phyloP scores from a whole-genome alignment of 805 yeast species.

The Saturnispora bothae region DNA sequence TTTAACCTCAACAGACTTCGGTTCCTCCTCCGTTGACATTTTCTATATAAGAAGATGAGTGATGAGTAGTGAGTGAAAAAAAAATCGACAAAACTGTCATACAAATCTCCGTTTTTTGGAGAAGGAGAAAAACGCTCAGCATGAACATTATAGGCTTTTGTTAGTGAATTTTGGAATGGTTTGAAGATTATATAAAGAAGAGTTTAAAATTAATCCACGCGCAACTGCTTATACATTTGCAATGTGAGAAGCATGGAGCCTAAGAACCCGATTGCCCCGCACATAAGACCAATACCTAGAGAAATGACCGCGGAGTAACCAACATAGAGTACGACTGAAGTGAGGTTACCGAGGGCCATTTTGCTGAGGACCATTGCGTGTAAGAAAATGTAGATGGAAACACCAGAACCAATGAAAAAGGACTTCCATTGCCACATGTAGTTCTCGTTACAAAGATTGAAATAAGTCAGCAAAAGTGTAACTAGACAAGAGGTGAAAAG shows the following conservation, averaged over 20 bases:
- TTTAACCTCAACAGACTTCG: constrained; percentile 8
- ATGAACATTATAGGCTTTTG: background rate
- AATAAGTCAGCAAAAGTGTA: constrained; percentile 70
- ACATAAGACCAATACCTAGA: constrained; percentile 59
- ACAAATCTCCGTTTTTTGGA: background rate
- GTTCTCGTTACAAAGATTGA: constrained; percentile 79
- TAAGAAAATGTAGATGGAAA: constrained; percentile 71
- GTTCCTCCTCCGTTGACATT: constrained; percentile 3
- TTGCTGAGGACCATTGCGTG: constrained; percentile 72
- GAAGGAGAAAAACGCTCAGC: background rate
- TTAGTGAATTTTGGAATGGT: too few species aligned
- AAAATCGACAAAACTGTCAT: background rate
- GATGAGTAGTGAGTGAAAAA: too few species aligned
- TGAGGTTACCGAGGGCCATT: constrained; percentile 59
- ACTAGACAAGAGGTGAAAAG: constrained; percentile 70
- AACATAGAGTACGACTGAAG: constrained; percentile 66
- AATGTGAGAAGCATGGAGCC: constrained; percentile 65
- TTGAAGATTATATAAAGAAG: too few species aligned
- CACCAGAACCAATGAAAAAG: constrained; percentile 77
- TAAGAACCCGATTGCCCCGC: constrained; percentile 82
- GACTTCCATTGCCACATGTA: constrained; percentile 98
- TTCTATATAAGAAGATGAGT: background rate
- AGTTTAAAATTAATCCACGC: constrained; percentile 48
- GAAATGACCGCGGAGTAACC: constrained; percentile 77
- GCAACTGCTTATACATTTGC: constrained; percentile 73